Conservation (phyloP, 2,329 filamentous ascomycete species). For the Rosellinia necatrix region DNA sequence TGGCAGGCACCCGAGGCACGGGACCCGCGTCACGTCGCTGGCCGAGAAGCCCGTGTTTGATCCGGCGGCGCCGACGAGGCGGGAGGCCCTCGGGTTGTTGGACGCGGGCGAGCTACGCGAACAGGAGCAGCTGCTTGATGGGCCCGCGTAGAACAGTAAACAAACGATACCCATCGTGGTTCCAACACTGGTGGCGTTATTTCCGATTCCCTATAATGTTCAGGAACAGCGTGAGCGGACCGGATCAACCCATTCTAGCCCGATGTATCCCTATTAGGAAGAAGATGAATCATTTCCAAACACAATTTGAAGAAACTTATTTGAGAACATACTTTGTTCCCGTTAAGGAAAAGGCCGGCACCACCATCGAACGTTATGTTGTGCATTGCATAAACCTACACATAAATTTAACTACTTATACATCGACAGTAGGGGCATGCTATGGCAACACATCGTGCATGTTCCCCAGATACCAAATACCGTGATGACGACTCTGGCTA, state of each 20-base stretch:
- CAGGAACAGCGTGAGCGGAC: not conserved
- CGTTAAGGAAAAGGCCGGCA: no score
- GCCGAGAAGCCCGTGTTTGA: conserved; percentile 75
- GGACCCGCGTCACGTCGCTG: conserved; percentile 71
- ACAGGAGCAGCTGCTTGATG: conserved; percentile 49
- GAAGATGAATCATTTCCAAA: not conserved
- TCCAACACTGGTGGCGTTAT: not conserved
- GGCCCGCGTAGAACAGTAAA: conserved; percentile 27
- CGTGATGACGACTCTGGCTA: conserved; percentile 22
- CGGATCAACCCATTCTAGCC: not conserved
- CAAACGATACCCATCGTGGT: not conserved
- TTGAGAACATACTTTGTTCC: no score
- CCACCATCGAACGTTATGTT: not conserved
- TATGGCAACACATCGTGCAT: not conserved
- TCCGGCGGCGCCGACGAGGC: conserved; percentile 64
- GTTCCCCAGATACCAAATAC: not conserved
- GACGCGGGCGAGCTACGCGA: conserved; percentile 57
- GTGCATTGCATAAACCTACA: not conserved
- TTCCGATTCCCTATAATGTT: not conserved
- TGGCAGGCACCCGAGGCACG: conserved; percentile 68
- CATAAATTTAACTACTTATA: conserved; percentile 1
- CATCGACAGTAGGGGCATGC: not conserved
- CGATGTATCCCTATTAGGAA: no score
- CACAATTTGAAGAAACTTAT: not conserved
- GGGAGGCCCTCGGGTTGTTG: conserved; percentile 68